Base-by-base conservation (phyloP, 495 filamentous ascomycete genomes). In the Tuber brumale region DNA sequence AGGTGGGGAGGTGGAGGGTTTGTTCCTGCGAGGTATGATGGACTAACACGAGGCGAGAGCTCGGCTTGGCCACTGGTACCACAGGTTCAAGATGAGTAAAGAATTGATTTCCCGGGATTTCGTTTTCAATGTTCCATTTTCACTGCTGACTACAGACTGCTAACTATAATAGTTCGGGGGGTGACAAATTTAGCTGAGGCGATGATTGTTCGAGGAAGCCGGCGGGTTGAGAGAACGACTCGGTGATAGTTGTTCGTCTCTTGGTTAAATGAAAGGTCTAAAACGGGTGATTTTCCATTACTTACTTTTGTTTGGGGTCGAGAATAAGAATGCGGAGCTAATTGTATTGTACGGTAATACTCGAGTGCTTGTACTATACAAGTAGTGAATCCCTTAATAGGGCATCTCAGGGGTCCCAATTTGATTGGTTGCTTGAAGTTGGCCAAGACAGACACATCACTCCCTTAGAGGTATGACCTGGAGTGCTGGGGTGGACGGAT, bases 101-200 rank as follows among this genome's bases (percentile, higher is more conserved):
- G 37, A 39, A 39, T 39, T 31, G 57, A n/a, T 16, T 61, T 61
- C 23, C 5, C 57, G 23, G n/a, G 8, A n/a, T n/a, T 57, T 57
- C n/a, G 0, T 23, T 3, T 46, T 46, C 16, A 19, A 5, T 21
- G 21, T 46, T 46, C 48, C 5, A n/a, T 61, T 31, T 61, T 31
- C 12, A 2, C 57, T 61, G 57, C 57, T 61, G 57, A 61, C 57
- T 27, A 31, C 48, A 61, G 37, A 39, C 37, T 39, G 37, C 37
- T 39, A 39, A 39, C 37, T 1, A 39, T 39, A 39, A 39, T 39
- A 39, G 37, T 2, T 39, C 37, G 37, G 37, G 37, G 37, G 37
- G 37, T 37, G 70, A 78, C 77, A 61, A 39, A 78, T 78, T 39
- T 74, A 76, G 77, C 37, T 74, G 77, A 66, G 75, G 72, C 77